Conservation (phyloP, 331 rosid species). For the Rosa hybrid region DNA sequence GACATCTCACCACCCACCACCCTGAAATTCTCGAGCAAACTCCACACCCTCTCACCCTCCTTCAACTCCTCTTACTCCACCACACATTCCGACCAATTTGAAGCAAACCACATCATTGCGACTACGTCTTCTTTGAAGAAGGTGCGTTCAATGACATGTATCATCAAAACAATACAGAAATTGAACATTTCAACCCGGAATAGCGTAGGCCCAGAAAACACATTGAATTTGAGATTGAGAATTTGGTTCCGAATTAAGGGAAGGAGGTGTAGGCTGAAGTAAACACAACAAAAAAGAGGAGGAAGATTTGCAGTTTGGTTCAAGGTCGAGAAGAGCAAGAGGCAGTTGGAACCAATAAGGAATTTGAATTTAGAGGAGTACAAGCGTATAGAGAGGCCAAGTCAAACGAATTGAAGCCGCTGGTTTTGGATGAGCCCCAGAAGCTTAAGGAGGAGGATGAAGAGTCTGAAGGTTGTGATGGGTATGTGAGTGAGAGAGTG, state of each 20-base stretch:
- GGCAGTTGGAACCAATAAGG: constrained; percentile 59
- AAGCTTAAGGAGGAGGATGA: constrained; percentile 21
- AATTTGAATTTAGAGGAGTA: constrained; percentile 62
- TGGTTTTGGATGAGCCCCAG: constrained; percentile 55
- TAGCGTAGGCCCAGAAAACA: constrained; percentile 27
- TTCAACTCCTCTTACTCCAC: constrained; percentile 28
- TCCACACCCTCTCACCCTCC: constrained; percentile 29
- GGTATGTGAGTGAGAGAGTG: constrained; percentile 45
- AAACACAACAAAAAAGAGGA: constrained; percentile 75
- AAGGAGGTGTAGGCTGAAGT: constrained; percentile 74
- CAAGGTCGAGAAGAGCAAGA: constrained; percentile 64
- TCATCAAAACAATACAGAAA: constrained; percentile 1
- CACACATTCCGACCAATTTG: neutral
- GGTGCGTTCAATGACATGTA: constrained; percentile 61
- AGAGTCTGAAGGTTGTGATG: constrained; percentile 5
- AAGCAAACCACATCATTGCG: constrained; percentile 68
- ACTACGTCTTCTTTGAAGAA: constrained; percentile 83
- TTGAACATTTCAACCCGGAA: neutral
- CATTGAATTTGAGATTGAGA: constrained; percentile 13
- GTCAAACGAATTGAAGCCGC: constrained; percentile 56
- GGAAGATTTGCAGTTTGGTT: constrained; percentile 76
- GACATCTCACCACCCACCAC: constrained; percentile 19
- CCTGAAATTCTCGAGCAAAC: constrained; percentile 30
- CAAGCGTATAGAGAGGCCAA: constrained; percentile 65
- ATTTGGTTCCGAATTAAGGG: constrained; percentile 78